Base-by-base conservation (phyloP, 2,329 filamentous ascomycete genomes). In the Trichophyton mentagrophytes region DNA sequence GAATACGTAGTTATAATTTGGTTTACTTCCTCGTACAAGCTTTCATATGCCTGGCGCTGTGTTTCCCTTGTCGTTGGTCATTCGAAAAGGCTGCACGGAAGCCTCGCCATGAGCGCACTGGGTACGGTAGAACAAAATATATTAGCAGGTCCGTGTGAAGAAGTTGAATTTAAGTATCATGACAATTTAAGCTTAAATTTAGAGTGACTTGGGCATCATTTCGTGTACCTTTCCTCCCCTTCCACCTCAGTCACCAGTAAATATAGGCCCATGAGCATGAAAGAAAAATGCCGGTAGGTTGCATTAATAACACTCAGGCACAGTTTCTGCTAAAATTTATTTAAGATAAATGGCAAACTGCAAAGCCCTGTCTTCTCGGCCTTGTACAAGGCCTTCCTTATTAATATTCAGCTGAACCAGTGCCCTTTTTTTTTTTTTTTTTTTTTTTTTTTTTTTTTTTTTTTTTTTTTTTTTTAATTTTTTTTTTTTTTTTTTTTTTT, bases 1-100 rank as follows among this genome's bases (percentile, higher is more conserved):
- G n/a, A 57, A 9, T 25, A 57, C 17, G 42, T 44, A 57, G 30
- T 57, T 11, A 57, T 57, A 57, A 57, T 44, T 27, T 42, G 36
- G 22, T 57, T 25, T 25, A 36, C 25, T 44, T 55, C 49, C 30
- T 49, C 20, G 11, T 30, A 30, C 46, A 27, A 49, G 8, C 22
- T 22, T 47, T 9, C n/a, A 30, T 7, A 30, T 7, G 7, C 9
- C 44, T 20, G 7, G 11, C 17, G 4, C 46, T 25, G 22, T 49
- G 20, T 47, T 47, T 17, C 46, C 20, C 8, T 15, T 22, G 7
- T 22, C 17, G 20, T 17, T 20, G n/a, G 11, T 17, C 6, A 3
- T 44, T 17, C 15, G 4, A 15, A 15, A n/a, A n/a, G 6, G 15
- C 40, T 17, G 40, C 15, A 22, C 1, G 40, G n/a, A 44, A 5